Conservation (phyloP, 345 rosid species). For the Linum tenue region DNA sequence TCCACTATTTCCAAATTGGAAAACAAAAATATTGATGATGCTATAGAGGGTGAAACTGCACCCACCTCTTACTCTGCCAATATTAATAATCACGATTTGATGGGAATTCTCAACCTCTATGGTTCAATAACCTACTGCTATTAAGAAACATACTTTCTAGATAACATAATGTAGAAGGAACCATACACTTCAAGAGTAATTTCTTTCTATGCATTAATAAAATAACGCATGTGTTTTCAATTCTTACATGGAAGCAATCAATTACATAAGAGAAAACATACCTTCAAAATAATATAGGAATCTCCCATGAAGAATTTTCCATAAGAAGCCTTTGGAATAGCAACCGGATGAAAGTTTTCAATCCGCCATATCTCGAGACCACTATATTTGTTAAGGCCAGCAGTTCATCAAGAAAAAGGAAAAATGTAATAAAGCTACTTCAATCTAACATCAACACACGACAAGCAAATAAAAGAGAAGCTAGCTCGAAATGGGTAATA, state of each 20-base stretch:
- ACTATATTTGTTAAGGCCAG: conserved; percentile 54
- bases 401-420: neutral
- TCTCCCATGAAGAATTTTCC: conserved; percentile 96
- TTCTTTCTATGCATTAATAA: neutral
- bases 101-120: neutral
- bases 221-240: neutral
- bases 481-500: conserved; percentile 9
- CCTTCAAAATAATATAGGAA: conserved; percentile 89
- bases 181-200: too few relatives aligned
- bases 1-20: neutral
- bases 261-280: conserved; percentile 18
- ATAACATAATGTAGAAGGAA: too few relatives aligned
- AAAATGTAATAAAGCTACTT: conserved; percentile 2
- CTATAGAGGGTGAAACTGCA: neutral
- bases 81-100: neutral
- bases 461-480: neutral
- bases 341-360: conserved; percentile 74
- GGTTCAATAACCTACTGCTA: too few relatives aligned
- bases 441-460: conserved; percentile 7
- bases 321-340: conserved; percentile 50
- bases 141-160: too few relatives aligned
- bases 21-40: neutral
- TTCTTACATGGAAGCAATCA: neutral
- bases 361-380: conserved; percentile 97
- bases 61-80: neutral